Evolutionary conservation across 768 basidiomycete species (phyloP), one percentile per base, ranked within the genome.

Genomic region (Trametes elegans): DNA sequence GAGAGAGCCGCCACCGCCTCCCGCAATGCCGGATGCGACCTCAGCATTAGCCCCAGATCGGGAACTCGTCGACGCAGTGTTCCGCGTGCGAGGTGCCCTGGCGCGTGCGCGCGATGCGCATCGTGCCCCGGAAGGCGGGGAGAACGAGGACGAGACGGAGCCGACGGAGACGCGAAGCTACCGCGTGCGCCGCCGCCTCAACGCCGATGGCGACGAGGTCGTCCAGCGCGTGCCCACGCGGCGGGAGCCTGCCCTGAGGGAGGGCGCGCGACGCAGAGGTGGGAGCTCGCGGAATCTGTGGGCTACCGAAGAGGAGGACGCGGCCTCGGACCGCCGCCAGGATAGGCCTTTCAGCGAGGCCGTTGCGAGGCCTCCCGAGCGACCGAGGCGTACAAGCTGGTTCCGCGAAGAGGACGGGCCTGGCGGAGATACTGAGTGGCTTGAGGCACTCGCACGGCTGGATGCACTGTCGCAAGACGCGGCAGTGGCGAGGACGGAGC

Each of bases 161-260:
- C 34, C 41, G 21, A 26, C 24, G 19, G 51, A 44, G 24, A 29
- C 27, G 26, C 41, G 58, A 7, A 51, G 47, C 41, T 61, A 62
- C 36, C 57, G 59, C 23, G 53, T 63, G 8, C 56, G 59, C 18
- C 55, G 59, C 5, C 38, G 57, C 13, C 41, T 55, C 21, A 65
- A 61, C 36, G 45, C 57, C 5, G 64, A 63, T 45, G 62, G 62
- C 1, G 62, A 62, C 23, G 57, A 53, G 31, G 56, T 47, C 31
- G 45, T 47, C 26, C 16, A 26, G 21, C 49, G 31, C 14, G 39
- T 56, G 18, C 26, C 55, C 7, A 8, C 31, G 5, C 34, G 48
- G 48, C 34, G 21, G 19, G 40, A 44, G 29, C 27, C 39, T 7
- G 31, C 23, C 21, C 8, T 35, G 39, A 13, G 21, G 19, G 29